Conservation (phyloP, 495 filamentous ascomycete genomes). For the Neurospora terricola region DNA sequence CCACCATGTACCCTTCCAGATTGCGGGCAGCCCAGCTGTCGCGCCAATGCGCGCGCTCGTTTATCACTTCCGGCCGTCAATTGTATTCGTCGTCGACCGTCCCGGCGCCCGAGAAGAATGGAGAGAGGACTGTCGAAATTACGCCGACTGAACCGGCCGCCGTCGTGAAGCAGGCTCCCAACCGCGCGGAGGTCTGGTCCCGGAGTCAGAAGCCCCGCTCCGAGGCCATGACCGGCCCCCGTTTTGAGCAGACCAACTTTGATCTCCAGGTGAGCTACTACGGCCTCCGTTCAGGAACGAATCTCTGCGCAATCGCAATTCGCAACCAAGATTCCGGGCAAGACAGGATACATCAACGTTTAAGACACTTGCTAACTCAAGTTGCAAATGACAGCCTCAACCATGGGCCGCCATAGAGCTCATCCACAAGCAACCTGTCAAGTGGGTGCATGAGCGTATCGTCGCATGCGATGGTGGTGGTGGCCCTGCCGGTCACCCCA, state of each 20-base stretch:
- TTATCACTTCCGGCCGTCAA: conserved; percentile 27
- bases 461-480: conserved; percentile 92
- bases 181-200: conserved; percentile 72
- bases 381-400: conserved; percentile 51
- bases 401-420: conserved; percentile 85
- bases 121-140: neutral
- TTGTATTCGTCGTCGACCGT: conserved; percentile 18
- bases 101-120: conserved; percentile 33
- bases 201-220: conserved; percentile 69
- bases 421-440: conserved; percentile 90
- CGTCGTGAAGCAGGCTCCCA: conserved; percentile 72
- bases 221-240: conserved; percentile 79
- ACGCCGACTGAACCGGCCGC: conserved; percentile 31
- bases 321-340: neutral
- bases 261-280: conserved; percentile 64
- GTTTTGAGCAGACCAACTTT: conserved; percentile 95
- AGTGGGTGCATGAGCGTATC: conserved; percentile 71
- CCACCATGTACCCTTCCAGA: conserved; percentile 47
- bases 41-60: conserved; percentile 21
- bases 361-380: neutral
- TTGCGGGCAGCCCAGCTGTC: conserved; percentile 32
- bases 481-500: conserved; percentile 82
- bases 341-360: neutral
- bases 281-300: neutral
- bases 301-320: neutral